These are phyloP conservation scores for Nannochloropsis salina DNA, from an alignment of 108 stramenopile species.

Conservation along the genomic window DNA sequence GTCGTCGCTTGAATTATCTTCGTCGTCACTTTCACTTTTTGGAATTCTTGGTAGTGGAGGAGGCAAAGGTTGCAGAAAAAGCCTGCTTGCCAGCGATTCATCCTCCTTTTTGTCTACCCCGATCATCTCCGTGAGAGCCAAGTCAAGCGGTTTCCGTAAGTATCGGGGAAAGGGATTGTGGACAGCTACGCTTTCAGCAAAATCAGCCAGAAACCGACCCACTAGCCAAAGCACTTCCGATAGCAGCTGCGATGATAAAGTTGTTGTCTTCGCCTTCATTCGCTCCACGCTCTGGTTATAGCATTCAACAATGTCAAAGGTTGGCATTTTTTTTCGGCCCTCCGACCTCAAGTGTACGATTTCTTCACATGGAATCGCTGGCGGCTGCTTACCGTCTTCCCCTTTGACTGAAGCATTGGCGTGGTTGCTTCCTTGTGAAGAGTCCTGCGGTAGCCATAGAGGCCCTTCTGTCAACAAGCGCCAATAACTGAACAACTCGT, in stretches of 20 bases:
- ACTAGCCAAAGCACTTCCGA: slow-evolving; percentile 15
- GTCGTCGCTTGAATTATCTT: neutral
- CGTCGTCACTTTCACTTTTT: neutral
- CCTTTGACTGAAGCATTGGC: neutral
- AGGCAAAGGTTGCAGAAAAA: neutral
- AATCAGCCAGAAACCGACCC: neutral
- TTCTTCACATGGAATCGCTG: neutral
- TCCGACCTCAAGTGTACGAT: neutral
- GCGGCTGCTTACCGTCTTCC: neutral
- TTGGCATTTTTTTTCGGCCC: neutral
- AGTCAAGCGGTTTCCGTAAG: neutral
- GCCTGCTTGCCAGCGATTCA: neutral
- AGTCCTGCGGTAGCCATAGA: slow-evolving; percentile 27
- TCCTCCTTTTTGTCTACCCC: slow-evolving; percentile 13
- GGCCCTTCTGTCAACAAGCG: slow-evolving; percentile 54
- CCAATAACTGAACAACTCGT: slow-evolving; percentile 62
- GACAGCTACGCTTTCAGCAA: neutral
- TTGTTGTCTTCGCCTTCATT: slow-evolving; percentile 33
- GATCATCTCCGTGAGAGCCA: neutral
- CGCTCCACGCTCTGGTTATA: slow-evolving; percentile 47
- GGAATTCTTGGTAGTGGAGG: neutral
- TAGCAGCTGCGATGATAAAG: slow-evolving; percentile 11
- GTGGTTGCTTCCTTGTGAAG: neutral
- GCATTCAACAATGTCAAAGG: slow-evolving; percentile 59
- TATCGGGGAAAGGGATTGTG: slow-evolving; percentile 6